phyloP scores from a whole-genome alignment of 2,329 filamentous ascomycete genomes.

The Fusarium sp. region DNA sequence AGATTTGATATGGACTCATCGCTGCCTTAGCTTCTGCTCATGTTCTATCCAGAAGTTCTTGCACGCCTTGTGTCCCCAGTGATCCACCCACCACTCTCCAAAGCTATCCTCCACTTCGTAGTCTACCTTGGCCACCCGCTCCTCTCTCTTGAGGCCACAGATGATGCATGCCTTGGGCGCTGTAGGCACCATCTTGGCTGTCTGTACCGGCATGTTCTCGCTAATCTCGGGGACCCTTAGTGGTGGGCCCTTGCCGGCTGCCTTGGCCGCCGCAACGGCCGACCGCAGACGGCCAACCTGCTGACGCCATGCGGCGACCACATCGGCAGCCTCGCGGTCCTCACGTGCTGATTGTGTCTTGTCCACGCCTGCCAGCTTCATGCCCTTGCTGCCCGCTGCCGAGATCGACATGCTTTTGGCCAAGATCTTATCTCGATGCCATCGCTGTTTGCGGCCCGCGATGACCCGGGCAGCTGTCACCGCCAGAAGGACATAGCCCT shows the following conservation, averaged over 20 bases:
- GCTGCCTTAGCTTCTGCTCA: slow-evolving; percentile 77
- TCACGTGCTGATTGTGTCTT: slow-evolving; percentile 87
- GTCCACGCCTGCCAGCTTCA: slow-evolving; percentile 92
- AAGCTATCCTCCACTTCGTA: slow-evolving; percentile 88
- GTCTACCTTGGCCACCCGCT: slow-evolving; percentile 84
- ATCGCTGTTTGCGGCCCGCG: slow-evolving; percentile 86
- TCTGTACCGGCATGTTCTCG: slow-evolving; percentile 78
- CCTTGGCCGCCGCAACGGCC: slow-evolving; percentile 78
- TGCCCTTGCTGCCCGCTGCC: slow-evolving; percentile 81
- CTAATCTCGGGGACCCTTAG: slow-evolving; percentile 79
- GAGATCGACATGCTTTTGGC: slow-evolving; percentile 93
- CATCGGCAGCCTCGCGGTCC: slow-evolving; percentile 86
- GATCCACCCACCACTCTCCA: slow-evolving; percentile 96
- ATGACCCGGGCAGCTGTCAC: slow-evolving; percentile 84
- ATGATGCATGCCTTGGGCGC: slow-evolving; percentile 84
- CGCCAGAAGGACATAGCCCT: slow-evolving; percentile 74
- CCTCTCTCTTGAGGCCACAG: slow-evolving; percentile 90
- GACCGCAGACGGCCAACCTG: slow-evolving; percentile 83
- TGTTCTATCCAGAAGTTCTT: slow-evolving; percentile 89
- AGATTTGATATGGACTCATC: slow-evolving; percentile 59
- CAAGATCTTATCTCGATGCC: slow-evolving; percentile 90
- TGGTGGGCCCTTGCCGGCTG: slow-evolving; percentile 64
- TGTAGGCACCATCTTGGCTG: slow-evolving; percentile 80
- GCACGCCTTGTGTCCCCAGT: slow-evolving; percentile 87
- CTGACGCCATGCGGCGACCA: slow-evolving; percentile 81